These are phyloP conservation scores for Barnettozyma siamensis DNA, from an alignment of 805 yeast genomes.

Conservation along the genomic window DNA sequence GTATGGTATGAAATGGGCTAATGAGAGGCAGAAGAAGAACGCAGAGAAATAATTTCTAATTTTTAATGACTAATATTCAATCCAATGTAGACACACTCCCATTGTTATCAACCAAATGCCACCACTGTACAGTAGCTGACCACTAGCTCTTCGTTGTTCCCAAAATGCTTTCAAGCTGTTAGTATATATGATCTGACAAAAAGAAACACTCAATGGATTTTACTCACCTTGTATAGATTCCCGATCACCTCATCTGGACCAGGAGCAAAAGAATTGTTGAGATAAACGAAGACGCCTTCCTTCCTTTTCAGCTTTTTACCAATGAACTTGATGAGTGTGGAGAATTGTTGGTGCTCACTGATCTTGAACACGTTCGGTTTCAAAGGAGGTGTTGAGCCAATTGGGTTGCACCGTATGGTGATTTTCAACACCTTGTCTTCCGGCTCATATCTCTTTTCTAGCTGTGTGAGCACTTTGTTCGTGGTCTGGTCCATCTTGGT, in stretches of 20 bases:
- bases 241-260: conserved; percentile 39
- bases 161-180: conserved; percentile 24
- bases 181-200: not conserved
- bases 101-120: conserved; percentile 44
- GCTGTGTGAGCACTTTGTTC: conserved; percentile 11
- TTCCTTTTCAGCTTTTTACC: conserved; percentile 31
- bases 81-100: too few relatives aligned
- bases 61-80: too few relatives aligned
- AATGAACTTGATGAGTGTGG: conserved; percentile 41
- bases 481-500: conserved; percentile 17
- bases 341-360: conserved; percentile 40
- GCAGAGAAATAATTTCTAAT: conserved; percentile 1
- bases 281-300: conserved; percentile 33
- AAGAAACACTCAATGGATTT: not conserved
- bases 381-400: conserved; percentile 50
- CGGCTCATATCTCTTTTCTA: conserved; percentile 6
- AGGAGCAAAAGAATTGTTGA: conserved; percentile 42
- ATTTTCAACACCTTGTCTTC: conserved; percentile 20
- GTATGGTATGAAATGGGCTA: conserved; percentile 27
- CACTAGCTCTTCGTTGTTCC: conserved; percentile 34
- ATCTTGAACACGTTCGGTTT: conserved; percentile 47
- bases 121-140: conserved; percentile 41
- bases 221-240: conserved; percentile 24
- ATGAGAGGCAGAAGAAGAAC: conserved; percentile 15
- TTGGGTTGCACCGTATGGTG: conserved; percentile 50